phyloP scores from a whole-genome alignment of 192 early-diverging fungal species.

The Blastocladiella britannica region DNA sequence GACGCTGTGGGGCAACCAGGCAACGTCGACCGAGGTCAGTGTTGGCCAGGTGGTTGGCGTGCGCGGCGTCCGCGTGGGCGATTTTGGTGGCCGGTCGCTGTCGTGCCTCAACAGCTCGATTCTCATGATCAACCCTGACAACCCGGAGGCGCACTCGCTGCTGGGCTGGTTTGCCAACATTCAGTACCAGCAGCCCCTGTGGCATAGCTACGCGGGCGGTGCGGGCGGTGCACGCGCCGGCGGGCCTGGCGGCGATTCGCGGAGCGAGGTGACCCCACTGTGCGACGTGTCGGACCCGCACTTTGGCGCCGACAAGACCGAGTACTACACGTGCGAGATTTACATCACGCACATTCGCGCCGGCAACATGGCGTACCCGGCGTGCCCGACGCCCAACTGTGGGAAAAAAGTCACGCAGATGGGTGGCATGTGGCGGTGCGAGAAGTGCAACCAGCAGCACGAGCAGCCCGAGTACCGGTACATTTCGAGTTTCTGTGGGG shows the following conservation, averaged over 20 bases:
- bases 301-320: constrained; percentile 16
- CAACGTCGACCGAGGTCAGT: constrained; percentile 34
- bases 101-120: constrained; percentile 21
- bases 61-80: constrained; percentile 67
- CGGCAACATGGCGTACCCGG: constrained; percentile 58
- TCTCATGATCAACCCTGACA: constrained; percentile 49
- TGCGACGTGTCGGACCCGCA: not conserved
- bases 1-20: constrained; percentile 75
- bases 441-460: constrained; percentile 57
- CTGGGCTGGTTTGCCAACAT: constrained; percentile 48
- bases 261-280: not conserved
- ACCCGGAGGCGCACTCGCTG: constrained; percentile 46
- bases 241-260: constrained; percentile 4
- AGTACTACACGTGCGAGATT: constrained; percentile 52
- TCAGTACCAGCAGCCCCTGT: constrained; percentile 7
- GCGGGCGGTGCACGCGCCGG: constrained; percentile 9
- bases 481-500: constrained; percentile 42
- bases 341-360: constrained; percentile 53
- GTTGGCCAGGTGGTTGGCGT: constrained; percentile 46
- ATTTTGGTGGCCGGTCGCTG: constrained; percentile 58
- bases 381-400: constrained; percentile 56
- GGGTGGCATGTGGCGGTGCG: constrained; percentile 56
- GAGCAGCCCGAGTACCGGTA: constrained; percentile 63
- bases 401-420: constrained; percentile 74
- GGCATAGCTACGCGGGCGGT: constrained; percentile 15